Evolutionary conservation across 148 eudicot species (phyloP).

Genomic region (Cornus kousa): DNA sequence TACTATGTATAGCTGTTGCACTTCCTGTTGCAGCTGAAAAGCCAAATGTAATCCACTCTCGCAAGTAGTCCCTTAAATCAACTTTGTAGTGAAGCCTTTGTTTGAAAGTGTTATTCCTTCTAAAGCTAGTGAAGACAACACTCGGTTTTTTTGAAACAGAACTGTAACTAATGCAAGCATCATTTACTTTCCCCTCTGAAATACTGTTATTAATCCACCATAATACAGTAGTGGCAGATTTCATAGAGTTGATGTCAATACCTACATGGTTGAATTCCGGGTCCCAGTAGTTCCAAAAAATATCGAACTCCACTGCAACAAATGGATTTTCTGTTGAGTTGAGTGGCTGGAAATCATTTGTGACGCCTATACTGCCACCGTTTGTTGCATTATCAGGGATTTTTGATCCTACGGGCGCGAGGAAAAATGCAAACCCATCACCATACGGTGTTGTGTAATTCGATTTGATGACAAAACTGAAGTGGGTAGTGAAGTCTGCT

Average conservation of each 20-base stretch:
- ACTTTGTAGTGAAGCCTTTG: neutral
- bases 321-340: neutral
- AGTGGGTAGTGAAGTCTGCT: neutral
- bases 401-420: neutral
- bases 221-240: neutral
- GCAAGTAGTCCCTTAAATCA: constrained; percentile 12
- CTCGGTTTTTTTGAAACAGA: neutral
- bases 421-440: neutral
- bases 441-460: neutral
- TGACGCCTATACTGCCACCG: neutral
- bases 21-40: constrained; percentile 17
- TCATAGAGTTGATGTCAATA: neutral
- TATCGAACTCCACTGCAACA: neutral
- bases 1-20: neutral
- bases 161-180: neutral
- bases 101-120: no score
- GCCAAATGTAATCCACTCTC: constrained; percentile 12
- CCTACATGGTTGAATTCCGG: neutral
- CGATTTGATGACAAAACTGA: neutral
- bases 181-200: neutral
- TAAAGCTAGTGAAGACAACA: neutral
- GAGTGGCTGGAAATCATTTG: neutral
- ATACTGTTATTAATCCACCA: neutral
- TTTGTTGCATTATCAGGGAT: neutral
- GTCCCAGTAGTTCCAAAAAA: neutral